These are phyloP conservation scores for Talaromyces sp. DNA, from an alignment of 2,329 filamentous ascomycete species.

Conservation along the genomic window DNA sequence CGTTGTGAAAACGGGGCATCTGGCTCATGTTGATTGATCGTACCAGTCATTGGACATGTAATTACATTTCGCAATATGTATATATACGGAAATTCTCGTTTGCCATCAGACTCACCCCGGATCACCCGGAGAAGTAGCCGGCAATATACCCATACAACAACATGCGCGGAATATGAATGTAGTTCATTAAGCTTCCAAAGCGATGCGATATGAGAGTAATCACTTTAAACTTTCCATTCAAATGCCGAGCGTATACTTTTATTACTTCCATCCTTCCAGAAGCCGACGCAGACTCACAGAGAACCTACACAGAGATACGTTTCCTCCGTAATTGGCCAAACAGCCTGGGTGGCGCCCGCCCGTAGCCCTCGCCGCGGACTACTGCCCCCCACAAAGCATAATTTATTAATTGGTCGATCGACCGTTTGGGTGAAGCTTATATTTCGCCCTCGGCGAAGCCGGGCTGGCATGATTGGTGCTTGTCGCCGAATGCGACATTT, in stretches of 20 bases:
- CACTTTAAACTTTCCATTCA: background rate
- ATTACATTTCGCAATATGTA: background rate
- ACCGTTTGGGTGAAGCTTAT: background rate
- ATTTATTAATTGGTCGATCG: background rate
- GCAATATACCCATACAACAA: background rate
- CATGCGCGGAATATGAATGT: background rate
- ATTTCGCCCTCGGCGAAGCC: background rate
- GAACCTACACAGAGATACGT: too few species aligned
- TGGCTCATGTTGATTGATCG: slow-evolving; percentile 21
- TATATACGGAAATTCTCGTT: background rate
- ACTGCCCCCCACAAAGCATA: slow-evolving; percentile 5
- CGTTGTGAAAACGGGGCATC: slow-evolving; percentile 38
- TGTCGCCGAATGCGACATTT: background rate
- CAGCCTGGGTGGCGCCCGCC: too few species aligned
- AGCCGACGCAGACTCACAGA: too few species aligned
- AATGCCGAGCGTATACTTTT: background rate
- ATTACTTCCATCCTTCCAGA: background rate
- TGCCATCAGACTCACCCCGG: too few species aligned
- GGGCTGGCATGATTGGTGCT: background rate
- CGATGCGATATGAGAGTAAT: background rate
- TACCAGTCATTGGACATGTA: slow-evolving; percentile 1
- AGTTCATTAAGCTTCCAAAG: background rate
- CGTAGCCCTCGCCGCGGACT: too few species aligned
- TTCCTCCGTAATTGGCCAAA: too few species aligned
- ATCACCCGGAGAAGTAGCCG: too few species aligned